Conservation (phyloP, 345 rosid species). For the Boechera stricta region DNA sequence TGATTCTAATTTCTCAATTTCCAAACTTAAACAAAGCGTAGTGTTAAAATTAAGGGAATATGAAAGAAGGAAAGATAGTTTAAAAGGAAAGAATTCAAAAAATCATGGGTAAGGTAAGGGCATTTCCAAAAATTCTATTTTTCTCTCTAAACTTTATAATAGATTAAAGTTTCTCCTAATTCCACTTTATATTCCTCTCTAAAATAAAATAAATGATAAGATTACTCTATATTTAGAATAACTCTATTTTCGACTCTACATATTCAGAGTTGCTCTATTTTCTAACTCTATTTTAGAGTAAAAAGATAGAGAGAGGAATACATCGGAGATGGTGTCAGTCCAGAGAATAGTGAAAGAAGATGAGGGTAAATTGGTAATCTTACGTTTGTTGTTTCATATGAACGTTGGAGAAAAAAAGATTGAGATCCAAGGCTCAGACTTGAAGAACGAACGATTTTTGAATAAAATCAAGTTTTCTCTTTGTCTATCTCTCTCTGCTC, state of each 20-base stretch:
- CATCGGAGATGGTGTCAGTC: neutral
- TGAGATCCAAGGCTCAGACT: conserved; percentile 39
- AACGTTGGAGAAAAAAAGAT: conserved; percentile 42
- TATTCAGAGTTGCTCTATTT: too few relatives aligned
- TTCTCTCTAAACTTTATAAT: too few relatives aligned
- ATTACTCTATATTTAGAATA: too few relatives aligned
- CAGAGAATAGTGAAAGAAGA: conserved; percentile 3
- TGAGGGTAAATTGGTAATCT: conserved; percentile 38
- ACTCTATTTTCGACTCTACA: too few relatives aligned
- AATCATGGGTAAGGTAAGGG: neutral
- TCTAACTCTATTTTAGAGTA: too few relatives aligned
- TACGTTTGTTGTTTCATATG: conserved; percentile 22
- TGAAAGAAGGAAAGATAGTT: neutral
- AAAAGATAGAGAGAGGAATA: too few relatives aligned
- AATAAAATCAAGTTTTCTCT: conserved; percentile 14
- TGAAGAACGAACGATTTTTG: conserved; percentile 7
- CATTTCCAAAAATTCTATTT: too few relatives aligned
- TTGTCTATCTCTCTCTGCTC: conserved; percentile 17
- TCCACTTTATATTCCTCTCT: too few relatives aligned
- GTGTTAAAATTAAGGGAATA: conserved; percentile 18
- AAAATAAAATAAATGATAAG: too few relatives aligned
- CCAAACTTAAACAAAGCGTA: neutral
- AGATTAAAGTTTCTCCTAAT: too few relatives aligned
- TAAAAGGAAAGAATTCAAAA: conserved; percentile 34
- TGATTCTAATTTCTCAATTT: neutral